Percentiles rank a stretch among this genome's conserved stretches.
phyloP scores from a whole-genome alignment of 208 protist genomes.

The Crithidia thermophila region DNA sequence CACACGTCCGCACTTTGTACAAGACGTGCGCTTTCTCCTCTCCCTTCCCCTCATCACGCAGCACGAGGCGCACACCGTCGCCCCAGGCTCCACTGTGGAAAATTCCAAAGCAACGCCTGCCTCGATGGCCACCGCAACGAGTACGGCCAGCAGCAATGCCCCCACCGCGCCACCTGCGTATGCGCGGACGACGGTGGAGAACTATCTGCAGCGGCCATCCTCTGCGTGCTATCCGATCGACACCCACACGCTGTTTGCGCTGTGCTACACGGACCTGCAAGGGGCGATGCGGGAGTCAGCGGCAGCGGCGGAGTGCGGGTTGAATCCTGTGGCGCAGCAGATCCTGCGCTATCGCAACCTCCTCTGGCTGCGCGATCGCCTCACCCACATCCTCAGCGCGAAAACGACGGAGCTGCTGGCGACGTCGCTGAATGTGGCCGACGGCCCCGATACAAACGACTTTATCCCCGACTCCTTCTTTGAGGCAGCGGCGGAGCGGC shows the following conservation, averaged over 20 bases:
- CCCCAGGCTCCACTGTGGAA: not conserved
- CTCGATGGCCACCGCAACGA: too few relatives aligned
- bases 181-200: constrained; percentile 1
- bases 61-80: not conserved
- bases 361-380: constrained; percentile 58
- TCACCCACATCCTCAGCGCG: constrained; percentile 40
- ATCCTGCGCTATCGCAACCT: constrained; percentile 59
- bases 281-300: constrained; percentile 4
- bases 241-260: constrained; percentile 24
- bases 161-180: not conserved
- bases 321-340: constrained; percentile 31
- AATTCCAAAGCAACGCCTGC: too few relatives aligned
- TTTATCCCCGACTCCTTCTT: constrained; percentile 70
- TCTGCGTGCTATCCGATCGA: constrained; percentile 42
- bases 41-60: constrained; percentile 47
- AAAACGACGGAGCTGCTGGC: constrained; percentile 39
- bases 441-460: constrained; percentile 38
- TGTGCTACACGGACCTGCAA: constrained; percentile 41
- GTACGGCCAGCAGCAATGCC: too few relatives aligned
- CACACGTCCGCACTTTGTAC: constrained; percentile 59
- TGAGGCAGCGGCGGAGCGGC: not conserved
- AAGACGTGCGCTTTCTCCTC: constrained; percentile 82
- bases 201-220: constrained; percentile 25
- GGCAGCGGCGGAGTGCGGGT: not conserved
- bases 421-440: constrained; percentile 39